phyloP scores from a whole-genome alignment of 192 early-diverging fungal genomes.

The Podila verticillata region DNA sequence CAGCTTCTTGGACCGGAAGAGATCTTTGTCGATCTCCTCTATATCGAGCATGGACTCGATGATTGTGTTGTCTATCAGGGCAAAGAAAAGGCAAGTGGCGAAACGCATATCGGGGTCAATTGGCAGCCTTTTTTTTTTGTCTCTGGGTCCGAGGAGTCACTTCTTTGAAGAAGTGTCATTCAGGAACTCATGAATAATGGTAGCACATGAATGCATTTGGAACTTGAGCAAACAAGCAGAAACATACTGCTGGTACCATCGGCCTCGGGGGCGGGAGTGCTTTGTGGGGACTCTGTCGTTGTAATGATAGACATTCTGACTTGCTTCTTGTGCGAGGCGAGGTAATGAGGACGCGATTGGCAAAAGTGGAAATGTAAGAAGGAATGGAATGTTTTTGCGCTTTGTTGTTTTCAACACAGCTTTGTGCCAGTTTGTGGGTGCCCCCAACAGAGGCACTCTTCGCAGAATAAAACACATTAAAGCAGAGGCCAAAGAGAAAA shows the following conservation, averaged over 20 bases:
- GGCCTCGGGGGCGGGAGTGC: conserved; percentile 3
- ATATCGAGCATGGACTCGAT: conserved; percentile 58
- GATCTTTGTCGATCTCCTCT: conserved; percentile 74
- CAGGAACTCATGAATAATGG: too few species aligned
- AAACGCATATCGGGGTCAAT: not conserved
- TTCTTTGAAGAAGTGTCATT: too few species aligned
- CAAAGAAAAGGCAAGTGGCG: not conserved
- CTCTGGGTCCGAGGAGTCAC: too few species aligned
- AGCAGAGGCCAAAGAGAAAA: too few species aligned
- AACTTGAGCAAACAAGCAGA: too few species aligned
- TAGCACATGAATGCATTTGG: too few species aligned
- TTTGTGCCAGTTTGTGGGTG: too few species aligned
- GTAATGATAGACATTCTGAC: not conserved
- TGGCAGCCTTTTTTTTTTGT: not conserved
- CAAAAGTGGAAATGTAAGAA: conserved; percentile 12
- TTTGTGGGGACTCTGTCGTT: not conserved
- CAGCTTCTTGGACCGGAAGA: conserved; percentile 77
- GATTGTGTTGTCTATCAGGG: conserved; percentile 17
- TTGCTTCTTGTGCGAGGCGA: not conserved
- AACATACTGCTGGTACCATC: conserved; percentile 27
- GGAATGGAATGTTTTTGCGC: not conserved
- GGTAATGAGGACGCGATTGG: not conserved
- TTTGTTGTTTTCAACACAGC: too few species aligned
- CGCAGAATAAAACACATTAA: too few species aligned
- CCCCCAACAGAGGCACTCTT: too few species aligned